Conservation (phyloP, 768 basidiomycete species). For the Tulasnella sp. region DNA sequence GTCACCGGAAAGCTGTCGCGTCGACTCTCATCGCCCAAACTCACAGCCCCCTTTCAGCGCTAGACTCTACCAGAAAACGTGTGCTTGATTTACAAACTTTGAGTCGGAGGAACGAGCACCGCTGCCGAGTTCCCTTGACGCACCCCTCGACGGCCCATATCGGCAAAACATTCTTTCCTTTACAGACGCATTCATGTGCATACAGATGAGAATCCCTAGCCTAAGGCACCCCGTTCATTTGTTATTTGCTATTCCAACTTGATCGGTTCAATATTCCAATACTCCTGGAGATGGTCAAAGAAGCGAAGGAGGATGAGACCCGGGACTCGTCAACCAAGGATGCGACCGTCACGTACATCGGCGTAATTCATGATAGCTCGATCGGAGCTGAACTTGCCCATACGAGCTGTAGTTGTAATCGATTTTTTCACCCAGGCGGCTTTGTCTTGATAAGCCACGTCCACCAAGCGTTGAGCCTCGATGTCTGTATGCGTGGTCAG, state of each 20-base stretch:
- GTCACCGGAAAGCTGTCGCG: too few relatives aligned
- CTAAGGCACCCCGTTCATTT: background rate
- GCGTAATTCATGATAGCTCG: slow-evolving; percentile 91
- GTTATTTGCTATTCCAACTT: slow-evolving; percentile 20
- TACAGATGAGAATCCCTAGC: background rate
- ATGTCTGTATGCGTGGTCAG: slow-evolving; percentile 68
- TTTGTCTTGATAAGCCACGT: slow-evolving; percentile 81
- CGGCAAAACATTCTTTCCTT: background rate
- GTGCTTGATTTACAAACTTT: background rate
- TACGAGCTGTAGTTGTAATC: slow-evolving; percentile 79
- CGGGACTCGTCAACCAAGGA: slow-evolving; percentile 41
- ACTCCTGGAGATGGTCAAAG: slow-evolving; percentile 82
- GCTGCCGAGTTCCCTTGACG: background rate
- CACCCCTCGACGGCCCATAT: too few relatives aligned
- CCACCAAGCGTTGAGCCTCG: slow-evolving; percentile 80
- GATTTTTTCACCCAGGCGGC: slow-evolving; percentile 92
- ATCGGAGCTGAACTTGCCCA: slow-evolving; percentile 91
- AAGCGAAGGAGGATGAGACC: slow-evolving; percentile 76
- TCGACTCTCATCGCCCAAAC: too few relatives aligned
- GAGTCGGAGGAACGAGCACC: background rate
- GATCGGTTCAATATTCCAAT: slow-evolving; percentile 68
- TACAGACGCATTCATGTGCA: background rate
- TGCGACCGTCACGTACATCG: slow-evolving; percentile 76
- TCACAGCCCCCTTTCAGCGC: background rate
- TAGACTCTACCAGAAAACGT: background rate